These are phyloP conservation scores for Drechslera avenae DNA, from an alignment of 2,329 filamentous ascomycete genomes.

Conservation along the genomic window DNA sequence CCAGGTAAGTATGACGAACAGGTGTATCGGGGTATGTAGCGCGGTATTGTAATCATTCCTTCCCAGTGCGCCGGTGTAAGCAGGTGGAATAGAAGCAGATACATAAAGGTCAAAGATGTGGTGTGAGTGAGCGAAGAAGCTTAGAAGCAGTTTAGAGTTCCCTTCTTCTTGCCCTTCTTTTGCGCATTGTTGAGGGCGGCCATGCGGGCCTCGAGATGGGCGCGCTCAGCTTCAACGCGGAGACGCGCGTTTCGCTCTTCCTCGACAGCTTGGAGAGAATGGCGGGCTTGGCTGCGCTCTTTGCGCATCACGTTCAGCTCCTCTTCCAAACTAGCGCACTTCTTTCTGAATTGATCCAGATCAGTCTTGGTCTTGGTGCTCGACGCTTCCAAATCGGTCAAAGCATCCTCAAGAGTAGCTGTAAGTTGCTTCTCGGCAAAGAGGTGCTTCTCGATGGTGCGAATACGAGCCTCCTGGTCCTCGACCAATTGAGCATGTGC, in stretches of 20 bases:
- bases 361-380: constrained; percentile 91
- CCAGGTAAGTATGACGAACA: constrained; percentile 6
- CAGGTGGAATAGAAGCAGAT: constrained; percentile 27
- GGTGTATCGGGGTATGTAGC: constrained; percentile 31
- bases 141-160: constrained; percentile 96
- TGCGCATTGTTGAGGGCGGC: constrained; percentile 77
- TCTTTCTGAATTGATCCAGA: constrained; percentile 88
- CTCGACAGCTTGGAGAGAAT: constrained; percentile 85
- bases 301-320: constrained; percentile 70
- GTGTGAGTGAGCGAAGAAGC: constrained; percentile 8
- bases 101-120: constrained; percentile 21
- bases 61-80: constrained; percentile 29
- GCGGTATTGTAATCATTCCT: constrained; percentile 33
- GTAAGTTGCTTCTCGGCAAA: constrained; percentile 96
- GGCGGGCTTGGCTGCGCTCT: constrained; percentile 63
- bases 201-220: constrained; percentile 88
- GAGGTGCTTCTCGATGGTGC: constrained; percentile 95
- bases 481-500: constrained; percentile 81
- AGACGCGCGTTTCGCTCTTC: constrained; percentile 93
- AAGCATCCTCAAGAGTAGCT: constrained; percentile 89
- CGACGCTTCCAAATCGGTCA: constrained; percentile 90
- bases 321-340: constrained; percentile 74
- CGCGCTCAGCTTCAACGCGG: constrained; percentile 85
- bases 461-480: constrained; percentile 92
- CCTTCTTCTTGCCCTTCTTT: constrained; percentile 94